These are phyloP conservation scores for Colletotrichum viniferum DNA, from an alignment of 2,329 filamentous ascomycete genomes.

Conservation along the genomic window DNA sequence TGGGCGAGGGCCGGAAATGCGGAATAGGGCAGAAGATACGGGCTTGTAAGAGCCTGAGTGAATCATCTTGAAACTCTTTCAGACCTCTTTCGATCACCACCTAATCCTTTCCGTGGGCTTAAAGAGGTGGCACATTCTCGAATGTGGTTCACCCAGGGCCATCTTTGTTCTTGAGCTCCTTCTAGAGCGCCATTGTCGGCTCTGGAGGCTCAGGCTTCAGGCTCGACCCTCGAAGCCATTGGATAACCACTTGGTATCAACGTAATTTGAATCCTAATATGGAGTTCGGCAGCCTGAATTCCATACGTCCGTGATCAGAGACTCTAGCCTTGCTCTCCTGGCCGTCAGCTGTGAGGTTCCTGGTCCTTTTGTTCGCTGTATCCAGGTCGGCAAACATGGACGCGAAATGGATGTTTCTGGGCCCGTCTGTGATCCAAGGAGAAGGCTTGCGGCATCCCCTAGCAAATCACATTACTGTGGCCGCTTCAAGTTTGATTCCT, in stretches of 20 bases:
- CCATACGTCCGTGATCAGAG: not conserved
- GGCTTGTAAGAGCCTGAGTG: not conserved
- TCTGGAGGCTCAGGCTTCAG: not conserved
- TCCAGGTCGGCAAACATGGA: not conserved
- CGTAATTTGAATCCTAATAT: not conserved
- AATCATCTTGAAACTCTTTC: not conserved
- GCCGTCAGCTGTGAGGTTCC: not conserved
- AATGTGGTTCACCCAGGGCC: not conserved
- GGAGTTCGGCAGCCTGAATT: not conserved
- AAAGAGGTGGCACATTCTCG: not conserved
- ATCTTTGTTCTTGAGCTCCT: not conserved
- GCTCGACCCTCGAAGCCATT: not conserved
- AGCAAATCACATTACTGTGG: not conserved
- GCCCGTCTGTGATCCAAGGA: not conserved
- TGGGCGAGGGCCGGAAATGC: not conserved
- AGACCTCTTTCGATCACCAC: not conserved
- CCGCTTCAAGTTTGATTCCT: not conserved
- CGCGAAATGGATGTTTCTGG: not conserved
- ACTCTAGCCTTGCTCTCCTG: not conserved
- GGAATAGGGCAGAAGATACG: not conserved
- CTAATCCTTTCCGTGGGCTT: not conserved
- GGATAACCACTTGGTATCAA: not conserved
- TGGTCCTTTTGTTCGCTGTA: not conserved
- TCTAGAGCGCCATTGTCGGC: not conserved
- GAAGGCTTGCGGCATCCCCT: not conserved